Evolutionary conservation across 1,284 basidiomycete species (phyloP).

Genomic region (Ustilago cynodontis): DNA sequence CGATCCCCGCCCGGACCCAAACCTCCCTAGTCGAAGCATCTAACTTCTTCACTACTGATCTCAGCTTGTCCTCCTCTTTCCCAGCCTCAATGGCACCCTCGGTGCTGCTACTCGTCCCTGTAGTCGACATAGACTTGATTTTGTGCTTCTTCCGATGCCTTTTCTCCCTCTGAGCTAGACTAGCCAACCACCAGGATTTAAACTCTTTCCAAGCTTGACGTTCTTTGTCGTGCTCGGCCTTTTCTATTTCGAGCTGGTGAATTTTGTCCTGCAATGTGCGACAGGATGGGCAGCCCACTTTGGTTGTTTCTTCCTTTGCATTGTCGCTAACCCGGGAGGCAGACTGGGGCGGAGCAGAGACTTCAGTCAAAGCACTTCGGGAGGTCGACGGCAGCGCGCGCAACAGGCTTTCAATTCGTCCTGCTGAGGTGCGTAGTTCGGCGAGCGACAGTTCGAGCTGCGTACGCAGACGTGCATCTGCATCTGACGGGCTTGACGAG

Average conservation of each 20-base stretch:
- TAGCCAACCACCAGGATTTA: conserved; percentile 41
- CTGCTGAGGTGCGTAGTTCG: not conserved
- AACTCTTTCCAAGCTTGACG: conserved; percentile 32
- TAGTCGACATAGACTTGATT: not conserved
- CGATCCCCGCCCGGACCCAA: conserved; percentile 17
- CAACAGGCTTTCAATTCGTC: conserved; percentile 7
- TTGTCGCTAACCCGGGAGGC: not conserved
- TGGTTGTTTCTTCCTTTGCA: not conserved
- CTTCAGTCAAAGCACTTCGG: not conserved
- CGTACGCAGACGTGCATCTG: not conserved
- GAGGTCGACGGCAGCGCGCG: not conserved
- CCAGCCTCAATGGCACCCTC: not conserved
- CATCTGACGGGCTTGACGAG: not conserved
- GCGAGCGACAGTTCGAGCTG: conserved; percentile 9
- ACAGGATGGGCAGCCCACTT: not conserved
- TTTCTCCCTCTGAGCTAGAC: conserved; percentile 21
- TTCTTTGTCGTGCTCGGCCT: conserved; percentile 17
- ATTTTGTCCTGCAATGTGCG: not conserved
- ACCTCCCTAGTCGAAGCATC: not conserved
- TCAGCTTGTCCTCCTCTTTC: not conserved
- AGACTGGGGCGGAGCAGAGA: not conserved
- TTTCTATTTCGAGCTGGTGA: not conserved
- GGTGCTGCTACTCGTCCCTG: not conserved
- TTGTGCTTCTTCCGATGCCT: not conserved
- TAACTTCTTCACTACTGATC: not conserved